phyloP scores from a whole-genome alignment of 306 rosid genomes.

The Vigna angularis region DNA sequence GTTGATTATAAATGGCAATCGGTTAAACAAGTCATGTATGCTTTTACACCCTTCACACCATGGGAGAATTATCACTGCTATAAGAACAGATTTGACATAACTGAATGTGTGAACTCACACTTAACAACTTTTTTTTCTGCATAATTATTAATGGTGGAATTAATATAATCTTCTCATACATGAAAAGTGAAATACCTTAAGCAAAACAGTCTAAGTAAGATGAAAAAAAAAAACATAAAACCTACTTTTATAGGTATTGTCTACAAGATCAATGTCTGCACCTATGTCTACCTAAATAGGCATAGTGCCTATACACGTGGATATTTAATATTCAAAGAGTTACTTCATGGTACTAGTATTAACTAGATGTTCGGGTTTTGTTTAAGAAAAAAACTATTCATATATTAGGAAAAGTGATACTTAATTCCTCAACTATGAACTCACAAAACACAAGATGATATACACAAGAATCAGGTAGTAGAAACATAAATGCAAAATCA shows the following conservation, averaged over 20 bases:
- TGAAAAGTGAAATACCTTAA: constrained; percentile 1
- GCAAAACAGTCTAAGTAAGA: background rate
- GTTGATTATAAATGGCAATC: too few relatives aligned
- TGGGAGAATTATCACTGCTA: background rate
- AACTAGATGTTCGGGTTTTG: background rate
- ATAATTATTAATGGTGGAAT: too few relatives aligned
- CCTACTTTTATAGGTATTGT: background rate
- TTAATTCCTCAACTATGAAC: background rate
- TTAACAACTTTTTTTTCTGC: too few relatives aligned
- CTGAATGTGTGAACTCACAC: too few relatives aligned
- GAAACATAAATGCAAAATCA: background rate
- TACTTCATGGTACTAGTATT: background rate
- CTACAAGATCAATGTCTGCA: constrained; percentile 2
- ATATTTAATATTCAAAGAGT: constrained; percentile 10
- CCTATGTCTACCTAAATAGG: constrained; percentile 13
- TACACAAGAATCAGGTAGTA: background rate
- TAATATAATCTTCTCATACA: background rate
- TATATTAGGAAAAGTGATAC: background rate
- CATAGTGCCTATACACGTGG: background rate
- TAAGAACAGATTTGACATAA: too few relatives aligned
- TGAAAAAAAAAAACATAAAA: background rate
- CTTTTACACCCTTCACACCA: background rate
- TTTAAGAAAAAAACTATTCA: background rate
- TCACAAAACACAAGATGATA: background rate
- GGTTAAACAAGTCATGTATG: too few relatives aligned